phyloP scores from a whole-genome alignment of 169 alveolate species.

The Eimeria brunetti region DNA sequence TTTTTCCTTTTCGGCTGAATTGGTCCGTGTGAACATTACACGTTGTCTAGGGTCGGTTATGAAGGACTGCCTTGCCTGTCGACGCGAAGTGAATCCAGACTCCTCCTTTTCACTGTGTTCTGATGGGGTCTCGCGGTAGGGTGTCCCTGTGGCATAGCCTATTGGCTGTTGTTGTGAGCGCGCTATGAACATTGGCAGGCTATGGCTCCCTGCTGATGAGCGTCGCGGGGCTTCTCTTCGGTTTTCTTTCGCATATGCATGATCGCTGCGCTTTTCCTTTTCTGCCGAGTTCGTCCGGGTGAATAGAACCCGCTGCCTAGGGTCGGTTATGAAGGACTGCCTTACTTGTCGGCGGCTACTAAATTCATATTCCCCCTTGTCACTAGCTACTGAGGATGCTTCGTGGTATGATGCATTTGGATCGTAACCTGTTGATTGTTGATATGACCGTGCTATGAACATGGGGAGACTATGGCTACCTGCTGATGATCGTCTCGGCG shows the following conservation, averaged over 20 bases:
- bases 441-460: conserved; percentile 16
- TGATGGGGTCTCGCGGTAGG: background rate
- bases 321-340: conserved; percentile 48
- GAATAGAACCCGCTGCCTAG: conserved; percentile 24
- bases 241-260: background rate
- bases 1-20: conserved; percentile 2
- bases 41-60: conserved; percentile 43
- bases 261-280: background rate
- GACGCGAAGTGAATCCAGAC: conserved; percentile 5
- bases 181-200: conserved; percentile 44
- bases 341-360: conserved; percentile 13
- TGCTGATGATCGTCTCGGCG: conserved; percentile 35
- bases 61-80: conserved; percentile 55
- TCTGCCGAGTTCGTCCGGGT: conserved; percentile 43
- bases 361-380: too few species aligned
- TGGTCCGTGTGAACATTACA: conserved; percentile 27
- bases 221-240: conserved; percentile 24
- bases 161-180: conserved; percentile 14
- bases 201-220: conserved; percentile 67
- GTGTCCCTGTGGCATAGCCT: background rate
- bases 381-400: too few species aligned
- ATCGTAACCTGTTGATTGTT: too few species aligned
- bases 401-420: too few species aligned
- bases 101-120: background rate
- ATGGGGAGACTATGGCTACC: conserved; percentile 43